phyloP scores from a whole-genome alignment of 2,329 filamentous ascomycete species.

The Achaetomium macrosporum region DNA sequence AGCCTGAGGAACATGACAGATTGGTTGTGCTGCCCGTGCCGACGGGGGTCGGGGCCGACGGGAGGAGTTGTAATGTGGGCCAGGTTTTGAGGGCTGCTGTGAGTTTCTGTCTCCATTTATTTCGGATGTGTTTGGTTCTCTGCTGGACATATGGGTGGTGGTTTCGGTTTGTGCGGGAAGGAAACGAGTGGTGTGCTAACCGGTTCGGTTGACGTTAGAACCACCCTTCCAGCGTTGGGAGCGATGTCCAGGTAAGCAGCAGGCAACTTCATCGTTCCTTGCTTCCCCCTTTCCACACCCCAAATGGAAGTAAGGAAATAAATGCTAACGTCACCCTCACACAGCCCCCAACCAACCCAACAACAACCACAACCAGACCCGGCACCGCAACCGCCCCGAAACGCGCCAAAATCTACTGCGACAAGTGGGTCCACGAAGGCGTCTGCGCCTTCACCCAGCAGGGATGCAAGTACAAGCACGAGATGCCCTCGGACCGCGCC shows the following conservation, averaged over 20 bases:
- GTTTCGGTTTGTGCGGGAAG: too few relatives aligned
- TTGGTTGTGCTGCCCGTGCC: constrained; percentile 45
- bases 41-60: constrained; percentile 33
- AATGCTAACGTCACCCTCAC: not conserved
- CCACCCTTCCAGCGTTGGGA: not conserved
- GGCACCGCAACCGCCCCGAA: constrained; percentile 33
- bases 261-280: not conserved
- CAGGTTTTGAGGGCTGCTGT: constrained; percentile 33
- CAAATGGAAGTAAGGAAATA: not conserved
- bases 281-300: not conserved
- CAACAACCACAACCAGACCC: not conserved
- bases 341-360: not conserved
- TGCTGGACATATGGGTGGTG: too few relatives aligned
- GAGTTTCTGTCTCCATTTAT: constrained; percentile 18
- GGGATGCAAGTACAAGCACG: constrained; percentile 84
- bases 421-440: constrained; percentile 83
- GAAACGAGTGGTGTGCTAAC: not conserved
- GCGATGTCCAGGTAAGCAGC: constrained; percentile 9
- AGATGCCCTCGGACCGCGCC: constrained; percentile 68
- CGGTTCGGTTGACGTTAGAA: not conserved
- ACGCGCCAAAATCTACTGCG: constrained; percentile 68
- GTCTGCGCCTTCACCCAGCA: constrained; percentile 80
- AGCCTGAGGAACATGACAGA: constrained; percentile 11
- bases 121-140: too few relatives aligned
- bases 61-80: constrained; percentile 32